Base-by-base conservation (phyloP, 768 basidiomycete species). In the Plicaturopsis crispa region DNA sequence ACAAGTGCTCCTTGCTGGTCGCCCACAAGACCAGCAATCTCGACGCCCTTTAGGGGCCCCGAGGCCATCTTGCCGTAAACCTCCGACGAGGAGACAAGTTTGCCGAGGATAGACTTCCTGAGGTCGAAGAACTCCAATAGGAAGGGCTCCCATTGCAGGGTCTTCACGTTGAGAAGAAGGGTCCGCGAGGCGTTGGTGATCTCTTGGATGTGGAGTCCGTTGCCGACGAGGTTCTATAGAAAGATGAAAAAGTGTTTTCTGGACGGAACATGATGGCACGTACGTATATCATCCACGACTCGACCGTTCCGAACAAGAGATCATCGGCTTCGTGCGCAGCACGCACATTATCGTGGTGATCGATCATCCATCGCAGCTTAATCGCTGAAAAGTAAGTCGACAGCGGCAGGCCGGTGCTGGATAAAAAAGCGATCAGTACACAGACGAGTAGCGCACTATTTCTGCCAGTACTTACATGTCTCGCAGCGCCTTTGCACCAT, bases 351-450 rank as follows among this genome's bases (percentile, higher is more conserved):
- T 72, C 69, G 52, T 83, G 62, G 54, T 97, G 79, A 56, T 94
- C 86, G 44, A 94, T 78, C 85, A 99, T 90, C 94, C 94, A 99
- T 32, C 86, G 78, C 45, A 96, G 70, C 63, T 97, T 98, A 58
- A 96, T 83, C 13, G 84, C 94, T 17, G 93, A 96, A 65, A 99
- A 99, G 64, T 99, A 99, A 0, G 94, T 98, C 12, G 93, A 96
- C 6, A 97, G 70, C n/a, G 85, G 87, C 26, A 96, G 75, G 23
- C 93, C 93, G 34, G 91, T 93, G 43, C 88, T 94, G 46, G 20
- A n/a, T 24, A 34, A 38, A 39, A 35, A 35, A 22, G 33, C 33
- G 26, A 24, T 38, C 21, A 40, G 40, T 31, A 19, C 28, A 19
- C 14, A 26, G 13, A 32, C 21, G 26, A 36, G 24, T 16, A 32